Evolutionary conservation across 768 basidiomycete genomes (phyloP).

Genomic region (Leccinum rimulosum): DNA sequence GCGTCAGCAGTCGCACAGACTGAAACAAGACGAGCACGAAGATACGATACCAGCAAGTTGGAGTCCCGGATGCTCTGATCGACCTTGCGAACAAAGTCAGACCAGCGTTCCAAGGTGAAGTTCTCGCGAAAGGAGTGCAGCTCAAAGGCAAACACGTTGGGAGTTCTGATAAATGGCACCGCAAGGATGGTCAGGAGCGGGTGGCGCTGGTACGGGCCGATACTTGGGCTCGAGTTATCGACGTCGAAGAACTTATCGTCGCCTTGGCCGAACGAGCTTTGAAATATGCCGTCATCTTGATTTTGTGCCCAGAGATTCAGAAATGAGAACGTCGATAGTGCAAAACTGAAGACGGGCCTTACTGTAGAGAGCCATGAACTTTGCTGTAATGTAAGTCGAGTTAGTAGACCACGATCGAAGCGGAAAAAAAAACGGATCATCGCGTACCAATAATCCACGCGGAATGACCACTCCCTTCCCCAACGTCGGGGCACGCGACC

Average conservation of each 20-base stretch:
- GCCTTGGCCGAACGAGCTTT: slow-evolving; percentile 30
- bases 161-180: slow-evolving; percentile 24
- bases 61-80: slow-evolving; percentile 33
- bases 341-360: slow-evolving; percentile 2
- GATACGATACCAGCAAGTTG: slow-evolving; percentile 24
- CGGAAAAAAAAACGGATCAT: not conserved
- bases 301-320: not conserved
- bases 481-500: slow-evolving; percentile 1
- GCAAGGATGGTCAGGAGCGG: slow-evolving; percentile 18
- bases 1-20: not conserved
- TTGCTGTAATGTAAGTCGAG: slow-evolving; percentile 13
- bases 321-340: not conserved
- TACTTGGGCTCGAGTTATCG: slow-evolving; percentile 13
- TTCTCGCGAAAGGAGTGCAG: slow-evolving; percentile 27
- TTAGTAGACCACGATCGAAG: slow-evolving; percentile 2
- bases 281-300: slow-evolving; percentile 26
- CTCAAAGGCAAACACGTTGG: slow-evolving; percentile 29
- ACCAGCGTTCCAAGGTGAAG: slow-evolving; percentile 28
- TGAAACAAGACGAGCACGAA: not conserved
- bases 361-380: slow-evolving; percentile 31
- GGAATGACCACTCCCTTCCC: slow-evolving; percentile 9
- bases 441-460: slow-evolving; percentile 29
- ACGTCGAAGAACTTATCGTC: slow-evolving; percentile 31
- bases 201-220: slow-evolving; percentile 21
- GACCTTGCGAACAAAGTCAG: slow-evolving; percentile 27